A percentile compares a stretch with the other conserved stretches of the same genome.
Conservation (phyloP, 1,284 basidiomycete genomes). For the Filobasidium uniguttulatum region DNA sequence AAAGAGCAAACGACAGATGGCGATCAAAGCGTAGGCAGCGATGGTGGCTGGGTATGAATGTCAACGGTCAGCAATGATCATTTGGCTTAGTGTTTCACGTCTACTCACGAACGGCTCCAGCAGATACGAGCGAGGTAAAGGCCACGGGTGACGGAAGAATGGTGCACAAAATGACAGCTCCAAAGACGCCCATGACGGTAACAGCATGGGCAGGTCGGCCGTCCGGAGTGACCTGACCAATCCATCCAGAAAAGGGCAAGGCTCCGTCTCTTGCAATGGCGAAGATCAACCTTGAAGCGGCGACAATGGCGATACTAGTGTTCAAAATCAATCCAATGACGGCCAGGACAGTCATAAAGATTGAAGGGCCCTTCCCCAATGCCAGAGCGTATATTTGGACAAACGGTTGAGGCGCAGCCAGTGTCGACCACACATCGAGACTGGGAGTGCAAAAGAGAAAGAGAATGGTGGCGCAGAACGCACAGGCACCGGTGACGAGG, state of each 20-base stretch:
- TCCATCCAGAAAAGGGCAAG: slow-evolving; percentile 63
- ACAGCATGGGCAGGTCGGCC: slow-evolving; percentile 68
- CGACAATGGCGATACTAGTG: slow-evolving; percentile 67
- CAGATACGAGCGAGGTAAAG: slow-evolving; percentile 70
- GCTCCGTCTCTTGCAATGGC: slow-evolving; percentile 79
- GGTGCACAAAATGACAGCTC: slow-evolving; percentile 55
- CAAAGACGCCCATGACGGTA: slow-evolving; percentile 64
- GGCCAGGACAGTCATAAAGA: slow-evolving; percentile 71
- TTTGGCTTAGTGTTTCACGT: too few species aligned
- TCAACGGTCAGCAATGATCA: neutral
- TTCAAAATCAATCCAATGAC: slow-evolving; percentile 59
- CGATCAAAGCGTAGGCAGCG: slow-evolving; percentile 65
- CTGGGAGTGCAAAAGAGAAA: slow-evolving; percentile 75
- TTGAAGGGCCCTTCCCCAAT: slow-evolving; percentile 56
- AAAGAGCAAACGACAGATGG: slow-evolving; percentile 53
- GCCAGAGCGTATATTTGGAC: slow-evolving; percentile 66
- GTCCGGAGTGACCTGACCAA: slow-evolving; percentile 51
- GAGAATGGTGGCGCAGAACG: slow-evolving; percentile 59
- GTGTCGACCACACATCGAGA: slow-evolving; percentile 53
- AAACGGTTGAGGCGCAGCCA: slow-evolving; percentile 71
- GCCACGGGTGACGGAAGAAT: slow-evolving; percentile 74
- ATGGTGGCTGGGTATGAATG: slow-evolving; percentile 46
- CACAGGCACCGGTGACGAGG: slow-evolving; percentile 56
- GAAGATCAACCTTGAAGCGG: slow-evolving; percentile 67
- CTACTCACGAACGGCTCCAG: slow-evolving; percentile 45